Base-by-base conservation (phyloP, 805 yeast species). In the Ogataea paradorogensis region DNA sequence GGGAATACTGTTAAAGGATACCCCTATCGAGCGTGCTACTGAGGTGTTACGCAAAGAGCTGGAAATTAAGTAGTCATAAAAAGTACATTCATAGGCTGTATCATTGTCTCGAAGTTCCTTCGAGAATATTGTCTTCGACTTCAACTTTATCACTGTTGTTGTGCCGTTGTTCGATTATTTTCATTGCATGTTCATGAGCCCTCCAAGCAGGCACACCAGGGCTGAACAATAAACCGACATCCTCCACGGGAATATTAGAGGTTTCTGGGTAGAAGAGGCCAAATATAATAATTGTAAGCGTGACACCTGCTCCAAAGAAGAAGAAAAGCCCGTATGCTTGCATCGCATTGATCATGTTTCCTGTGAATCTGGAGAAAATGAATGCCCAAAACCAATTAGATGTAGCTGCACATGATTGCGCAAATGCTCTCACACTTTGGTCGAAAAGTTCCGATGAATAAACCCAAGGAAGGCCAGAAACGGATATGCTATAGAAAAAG, bases 341-440 rank as follows among this genome's bases (percentile, higher is more conserved):
- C 38, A 35, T 35, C 7, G 32, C 32, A 15, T 27, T 28, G 22
- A 35, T 14, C 38, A 35, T 35, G 9, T 27, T 27, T 9, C 38
- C 38, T 5, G 38, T 35, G 32, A 35, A 35, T 13, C 38, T 27
- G n/a, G 38, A 32, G 21, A 35, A 35, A 3, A 35, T 35, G 14
- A 35, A 35, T 11, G 38, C 32, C 38, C 38, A 35, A 15, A 35
- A 35, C 38, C 38, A 35, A 16, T 35, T 35, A 5, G 38, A 13
- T 5, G 38, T 27, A 9, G 38, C 38, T 9, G 38, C 32, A 10
- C 28, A 28, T 20, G 32, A n/a, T 18, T 27, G 32, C 4, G 38
- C 38, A n/a, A 26, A 16, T 4, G 38, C 38, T n/a, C 38, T 10
- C 3, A 35, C 38, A 14, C 38, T 35, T 28, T 35, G 38, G 13